Evolutionary conservation across 495 filamentous ascomycete species (phyloP), one percentile per base, ranked within the genome.

Genomic region (Neurospora sp.): DNA sequence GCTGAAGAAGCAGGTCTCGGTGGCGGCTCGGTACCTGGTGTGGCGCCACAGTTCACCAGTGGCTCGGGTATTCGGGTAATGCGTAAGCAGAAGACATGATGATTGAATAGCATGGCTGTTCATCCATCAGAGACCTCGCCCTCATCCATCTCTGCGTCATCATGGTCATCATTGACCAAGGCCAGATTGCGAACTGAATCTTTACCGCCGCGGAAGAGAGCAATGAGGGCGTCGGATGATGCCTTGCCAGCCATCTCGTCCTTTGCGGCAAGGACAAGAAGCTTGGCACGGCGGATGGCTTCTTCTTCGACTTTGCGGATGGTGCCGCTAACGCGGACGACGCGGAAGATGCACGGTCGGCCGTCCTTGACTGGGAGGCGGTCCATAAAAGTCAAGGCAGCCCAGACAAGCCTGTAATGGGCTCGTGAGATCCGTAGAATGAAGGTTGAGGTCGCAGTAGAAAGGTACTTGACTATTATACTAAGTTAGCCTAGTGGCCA

Each of bases 251-350:
- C 76, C 72, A 84, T 79, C 72, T 79, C 80, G 14, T 83, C 85
- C 75, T 87, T 84, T 8, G 89, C 87, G 53, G 88, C 87, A 71
- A 91, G 83, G 72, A 97, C 90, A 77, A 92, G 88, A 69, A 85
- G 84, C 75, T 89, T 89, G 48, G 93, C 92, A 73, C 93, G 86
- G 27, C 89, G 86, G 77, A 98, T 90, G 42, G 91, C 93, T 80
- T 95, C 94, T 80, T 96, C 91, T 85, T 98, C 93, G 3, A 91
- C 91, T 83, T 97, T 97, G 73, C 89, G 89, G 76, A 99, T 96
- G 10, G 96, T 99, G 27, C 96, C 96, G 72, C 91, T 93, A n/a
- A 97, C 93, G 71, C 92, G 86, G 18, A 97, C 87, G n/a, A 98
- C 94, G 69, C 91, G 89, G 69, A 94, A 91, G 8, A 96, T 89